phyloP scores from a whole-genome alignment of 1,284 basidiomycete genomes.

The Malassezia slooffiae region DNA sequence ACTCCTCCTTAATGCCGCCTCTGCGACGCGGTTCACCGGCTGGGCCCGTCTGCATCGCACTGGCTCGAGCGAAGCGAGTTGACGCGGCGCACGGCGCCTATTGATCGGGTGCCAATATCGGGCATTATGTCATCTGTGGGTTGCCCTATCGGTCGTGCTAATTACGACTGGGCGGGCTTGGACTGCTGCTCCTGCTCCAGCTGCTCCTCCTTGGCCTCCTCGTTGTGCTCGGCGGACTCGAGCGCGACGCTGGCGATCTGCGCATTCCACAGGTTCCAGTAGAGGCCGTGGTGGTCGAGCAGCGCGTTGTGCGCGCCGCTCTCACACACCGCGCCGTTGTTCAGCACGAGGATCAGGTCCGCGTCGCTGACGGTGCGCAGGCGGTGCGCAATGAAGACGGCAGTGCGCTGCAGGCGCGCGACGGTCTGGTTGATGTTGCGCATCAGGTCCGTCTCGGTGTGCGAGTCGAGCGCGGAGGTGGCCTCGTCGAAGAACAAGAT shows the following conservation, averaged over 20 bases:
- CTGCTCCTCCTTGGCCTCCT: not conserved
- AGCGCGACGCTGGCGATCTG: slow-evolving; percentile 15
- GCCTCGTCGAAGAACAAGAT: slow-evolving; percentile 98
- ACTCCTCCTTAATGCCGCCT: too few species aligned
- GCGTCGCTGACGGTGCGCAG: slow-evolving; percentile 80
- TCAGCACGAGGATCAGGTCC: slow-evolving; percentile 40
- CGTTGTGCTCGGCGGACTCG: not conserved
- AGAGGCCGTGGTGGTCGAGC: slow-evolving; percentile 26
- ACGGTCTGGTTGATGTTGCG: slow-evolving; percentile 75
- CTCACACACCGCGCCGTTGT: slow-evolving; percentile 29
- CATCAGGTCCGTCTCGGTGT: slow-evolving; percentile 91
- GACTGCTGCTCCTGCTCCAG: not conserved
- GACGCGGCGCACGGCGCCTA: too few species aligned
- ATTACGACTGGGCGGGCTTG: too few species aligned
- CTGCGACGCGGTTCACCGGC: too few species aligned
- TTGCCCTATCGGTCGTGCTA: too few species aligned
- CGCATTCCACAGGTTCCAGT: slow-evolving; percentile 37
- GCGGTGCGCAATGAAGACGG: slow-evolving; percentile 64
- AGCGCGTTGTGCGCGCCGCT: slow-evolving; percentile 34
- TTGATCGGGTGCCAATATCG: too few species aligned
- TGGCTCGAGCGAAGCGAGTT: too few species aligned
- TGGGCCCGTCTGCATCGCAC: too few species aligned
- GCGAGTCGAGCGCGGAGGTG: slow-evolving; percentile 76
- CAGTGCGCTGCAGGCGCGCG: slow-evolving; percentile 67
- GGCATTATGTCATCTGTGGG: too few species aligned